These are phyloP conservation scores for Apiospora marii DNA, from an alignment of 2,329 filamentous ascomycete genomes.

Conservation along the genomic window DNA sequence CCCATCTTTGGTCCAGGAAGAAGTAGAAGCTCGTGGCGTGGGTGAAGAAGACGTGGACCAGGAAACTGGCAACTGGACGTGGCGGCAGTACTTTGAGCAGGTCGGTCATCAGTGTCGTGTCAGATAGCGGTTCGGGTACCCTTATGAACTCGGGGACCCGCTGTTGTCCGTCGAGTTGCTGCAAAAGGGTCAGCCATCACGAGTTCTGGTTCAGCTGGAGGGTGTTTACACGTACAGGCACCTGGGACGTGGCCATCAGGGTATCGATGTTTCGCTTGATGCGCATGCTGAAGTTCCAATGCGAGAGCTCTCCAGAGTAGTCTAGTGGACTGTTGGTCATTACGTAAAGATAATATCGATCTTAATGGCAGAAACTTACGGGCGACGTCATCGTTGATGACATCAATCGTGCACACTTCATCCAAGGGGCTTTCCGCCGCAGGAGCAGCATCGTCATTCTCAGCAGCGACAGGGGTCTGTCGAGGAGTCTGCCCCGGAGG, in stretches of 20 bases:
- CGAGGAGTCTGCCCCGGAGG: background rate
- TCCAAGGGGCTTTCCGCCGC: slow-evolving; percentile 20
- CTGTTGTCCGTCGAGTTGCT: slow-evolving; percentile 35
- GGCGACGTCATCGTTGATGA: slow-evolving; percentile 22
- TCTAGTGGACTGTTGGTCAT: slow-evolving; percentile 41
- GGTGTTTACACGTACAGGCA: slow-evolving; percentile 35
- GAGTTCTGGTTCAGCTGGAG: background rate
- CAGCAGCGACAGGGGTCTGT: background rate
- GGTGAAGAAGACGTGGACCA: slow-evolving; percentile 56
- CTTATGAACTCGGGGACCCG: slow-evolving; percentile 50
- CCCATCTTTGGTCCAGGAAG: slow-evolving; percentile 54
- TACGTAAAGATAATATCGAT: background rate
- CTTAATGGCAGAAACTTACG: slow-evolving; percentile 44
- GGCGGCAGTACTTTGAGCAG: slow-evolving; percentile 53
- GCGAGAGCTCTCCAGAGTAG: slow-evolving; percentile 60
- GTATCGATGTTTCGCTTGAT: slow-evolving; percentile 58
- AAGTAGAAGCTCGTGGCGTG: slow-evolving; percentile 58
- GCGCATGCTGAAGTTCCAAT: slow-evolving; percentile 61
- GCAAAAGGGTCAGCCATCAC: background rate
- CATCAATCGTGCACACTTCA: slow-evolving; percentile 23
- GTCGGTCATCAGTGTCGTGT: slow-evolving; percentile 45
- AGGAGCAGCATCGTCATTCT: background rate
- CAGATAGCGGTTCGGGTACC: slow-evolving; percentile 54
- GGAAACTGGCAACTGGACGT: slow-evolving; percentile 54
- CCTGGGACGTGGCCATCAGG: slow-evolving; percentile 28